These are phyloP conservation scores for Amanita muscaria DNA, from an alignment of 768 basidiomycete species.

Conservation along the genomic window DNA sequence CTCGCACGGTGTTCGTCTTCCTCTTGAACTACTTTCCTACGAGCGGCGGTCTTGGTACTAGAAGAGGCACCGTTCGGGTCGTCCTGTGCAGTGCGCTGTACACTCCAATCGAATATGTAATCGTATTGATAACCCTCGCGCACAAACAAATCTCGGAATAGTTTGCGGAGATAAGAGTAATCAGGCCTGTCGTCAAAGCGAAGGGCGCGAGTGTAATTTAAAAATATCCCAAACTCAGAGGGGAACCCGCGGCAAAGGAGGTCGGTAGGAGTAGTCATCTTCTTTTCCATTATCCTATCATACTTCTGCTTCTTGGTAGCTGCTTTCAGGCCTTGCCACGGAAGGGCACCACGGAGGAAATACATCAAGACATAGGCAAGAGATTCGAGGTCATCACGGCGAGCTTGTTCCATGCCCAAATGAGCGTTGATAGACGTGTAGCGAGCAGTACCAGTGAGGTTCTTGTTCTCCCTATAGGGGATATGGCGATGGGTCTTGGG, in stretches of 20 bases:
- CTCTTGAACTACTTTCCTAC: conserved; percentile 78
- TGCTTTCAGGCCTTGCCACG: conserved; percentile 99
- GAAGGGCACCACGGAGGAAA: conserved; percentile 90
- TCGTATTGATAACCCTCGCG: conserved; percentile 98
- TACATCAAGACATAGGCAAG: conserved; percentile 98
- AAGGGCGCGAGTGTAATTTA: conserved; percentile 97
- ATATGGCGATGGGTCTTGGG: conserved; percentile 99
- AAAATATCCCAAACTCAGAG: conserved; percentile 97
- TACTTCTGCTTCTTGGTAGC: conserved; percentile 99
- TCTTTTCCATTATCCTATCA: conserved; percentile 99
- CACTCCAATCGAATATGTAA: conserved; percentile 99
- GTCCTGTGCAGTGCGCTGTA: conserved; percentile 66
- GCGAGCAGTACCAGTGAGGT: conserved; percentile 94
- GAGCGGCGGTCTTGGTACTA: conserved; percentile 52
- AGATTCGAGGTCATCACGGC: conserved; percentile 96
- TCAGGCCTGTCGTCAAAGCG: conserved; percentile 99
- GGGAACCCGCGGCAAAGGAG: conserved; percentile 98
- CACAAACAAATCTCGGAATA: conserved; percentile 96
- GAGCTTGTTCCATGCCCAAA: conserved; percentile 94
- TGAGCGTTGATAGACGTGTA: conserved; percentile 99
- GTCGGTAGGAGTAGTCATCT: conserved; percentile 98
- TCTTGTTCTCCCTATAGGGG: conserved; percentile 99
- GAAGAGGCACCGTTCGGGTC: conserved; percentile 51
- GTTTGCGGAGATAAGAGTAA: conserved; percentile 98
- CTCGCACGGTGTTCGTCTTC: conserved; percentile 78